Evolutionary conservation across 225 moss, liverwort and hornwort species (phyloP).

Genomic region (Bryum argenteum): DNA sequence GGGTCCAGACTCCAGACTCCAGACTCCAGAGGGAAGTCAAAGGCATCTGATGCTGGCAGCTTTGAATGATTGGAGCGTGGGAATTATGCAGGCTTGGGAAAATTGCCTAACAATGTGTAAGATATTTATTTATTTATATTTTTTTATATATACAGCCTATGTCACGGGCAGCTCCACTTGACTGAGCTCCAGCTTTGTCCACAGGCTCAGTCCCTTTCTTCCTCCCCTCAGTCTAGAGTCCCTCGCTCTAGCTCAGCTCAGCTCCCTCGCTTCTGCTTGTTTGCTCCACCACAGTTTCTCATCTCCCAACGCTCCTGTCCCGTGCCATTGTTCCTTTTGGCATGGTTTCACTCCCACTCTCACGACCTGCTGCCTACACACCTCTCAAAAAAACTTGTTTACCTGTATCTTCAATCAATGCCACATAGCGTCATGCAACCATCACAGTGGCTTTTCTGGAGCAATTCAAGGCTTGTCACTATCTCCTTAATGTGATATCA

Average conservation of each 20-base stretch:
- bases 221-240: no score
- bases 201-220: conserved; percentile 18
- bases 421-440: background rate
- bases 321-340: conserved; percentile 1
- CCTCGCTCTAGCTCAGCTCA: no score
- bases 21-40: conserved; percentile 34
- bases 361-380: conserved; percentile 24
- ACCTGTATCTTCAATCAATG: background rate
- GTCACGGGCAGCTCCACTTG: background rate
- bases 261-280: background rate
- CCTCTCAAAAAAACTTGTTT: background rate
- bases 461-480: no score
- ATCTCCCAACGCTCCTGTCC: conserved; percentile 25
- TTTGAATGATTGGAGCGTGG: conserved; percentile 52
- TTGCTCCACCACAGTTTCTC: background rate
- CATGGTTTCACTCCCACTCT: background rate
- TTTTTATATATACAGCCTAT: no score
- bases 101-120: background rate
- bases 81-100: conserved; percentile 17
- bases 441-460: no score
- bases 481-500: no score
- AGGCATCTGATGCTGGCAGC: conserved; percentile 42
- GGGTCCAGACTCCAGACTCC: no score
- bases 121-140: no score
- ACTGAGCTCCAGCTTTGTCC: conserved; percentile 11